These are phyloP conservation scores for Umbelopsis vinacea DNA, from an alignment of 192 early-diverging fungal genomes.

Conservation along the genomic window DNA sequence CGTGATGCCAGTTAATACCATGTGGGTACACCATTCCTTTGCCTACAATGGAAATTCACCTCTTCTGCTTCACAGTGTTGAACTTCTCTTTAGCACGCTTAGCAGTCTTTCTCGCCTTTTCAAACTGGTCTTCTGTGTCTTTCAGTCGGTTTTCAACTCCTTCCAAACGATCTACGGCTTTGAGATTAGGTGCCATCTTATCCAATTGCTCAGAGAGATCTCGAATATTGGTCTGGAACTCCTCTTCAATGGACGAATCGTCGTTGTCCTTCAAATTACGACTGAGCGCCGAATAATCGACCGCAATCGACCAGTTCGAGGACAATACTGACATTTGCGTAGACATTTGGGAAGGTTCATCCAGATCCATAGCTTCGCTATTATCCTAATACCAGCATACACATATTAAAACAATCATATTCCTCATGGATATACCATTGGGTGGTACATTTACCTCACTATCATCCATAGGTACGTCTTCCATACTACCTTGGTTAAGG, in stretches of 20 bases:
- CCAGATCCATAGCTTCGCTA: slow-evolving; percentile 56
- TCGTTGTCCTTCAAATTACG: slow-evolving; percentile 51
- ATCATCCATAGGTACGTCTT: slow-evolving; percentile 76
- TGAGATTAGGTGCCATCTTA: slow-evolving; percentile 88
- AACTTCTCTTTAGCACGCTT: slow-evolving; percentile 85
- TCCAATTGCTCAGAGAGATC: slow-evolving; percentile 73
- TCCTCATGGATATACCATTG: not conserved
- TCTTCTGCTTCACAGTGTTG: slow-evolving; percentile 75
- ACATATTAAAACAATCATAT: too few species aligned
- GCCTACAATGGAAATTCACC: slow-evolving; percentile 42
- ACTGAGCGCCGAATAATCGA: slow-evolving; percentile 65
- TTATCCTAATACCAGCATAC: slow-evolving; percentile 8
- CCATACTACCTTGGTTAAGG: slow-evolving; percentile 72
- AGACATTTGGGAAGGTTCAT: slow-evolving; percentile 34
- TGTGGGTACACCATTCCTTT: not conserved
- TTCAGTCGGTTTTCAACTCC: slow-evolving; percentile 79
- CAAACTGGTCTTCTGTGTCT: slow-evolving; percentile 85
- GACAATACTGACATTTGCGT: slow-evolving; percentile 33
- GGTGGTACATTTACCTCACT: slow-evolving; percentile 49
- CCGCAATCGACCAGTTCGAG: slow-evolving; percentile 56
- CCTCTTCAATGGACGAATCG: slow-evolving; percentile 54
- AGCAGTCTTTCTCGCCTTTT: slow-evolving; percentile 77
- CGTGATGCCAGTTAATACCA: slow-evolving; percentile 3
- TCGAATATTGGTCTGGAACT: slow-evolving; percentile 69
- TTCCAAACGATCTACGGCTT: slow-evolving; percentile 85